These are phyloP conservation scores for Pinus taeda DNA, from an alignment of 75 land plant species.

Conservation along the genomic window DNA sequence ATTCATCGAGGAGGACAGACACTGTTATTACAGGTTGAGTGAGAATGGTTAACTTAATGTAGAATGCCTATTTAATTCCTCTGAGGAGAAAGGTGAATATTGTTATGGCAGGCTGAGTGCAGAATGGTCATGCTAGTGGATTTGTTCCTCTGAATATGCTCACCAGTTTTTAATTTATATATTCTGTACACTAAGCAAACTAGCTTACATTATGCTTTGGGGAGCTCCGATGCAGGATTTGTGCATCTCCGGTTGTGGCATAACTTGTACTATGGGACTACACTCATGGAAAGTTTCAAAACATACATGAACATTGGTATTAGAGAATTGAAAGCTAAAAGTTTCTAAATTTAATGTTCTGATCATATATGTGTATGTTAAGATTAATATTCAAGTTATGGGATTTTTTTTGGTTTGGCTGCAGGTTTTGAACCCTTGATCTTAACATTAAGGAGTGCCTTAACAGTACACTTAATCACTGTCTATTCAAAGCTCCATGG, in stretches of 20 bases:
- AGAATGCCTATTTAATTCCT: background rate
- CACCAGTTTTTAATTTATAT: background rate
- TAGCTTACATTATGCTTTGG: background rate
- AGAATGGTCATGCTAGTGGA: no score
- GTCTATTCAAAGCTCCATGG: no score
- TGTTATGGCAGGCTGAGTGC: no score
- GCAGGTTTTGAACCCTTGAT: no score
- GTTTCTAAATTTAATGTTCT: background rate
- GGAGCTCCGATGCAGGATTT: background rate
- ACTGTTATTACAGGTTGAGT: background rate
- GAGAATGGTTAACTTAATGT: no score
- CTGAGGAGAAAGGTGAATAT: background rate
- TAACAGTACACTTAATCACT: no score
- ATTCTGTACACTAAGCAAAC: background rate
- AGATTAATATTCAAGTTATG: background rate
- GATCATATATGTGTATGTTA: no score
- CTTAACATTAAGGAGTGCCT: no score
- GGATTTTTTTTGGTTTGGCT: no score
- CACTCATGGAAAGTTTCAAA: background rate
- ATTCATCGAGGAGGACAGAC: background rate
- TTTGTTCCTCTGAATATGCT: no score
- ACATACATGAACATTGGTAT: background rate
- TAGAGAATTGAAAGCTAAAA: background rate
- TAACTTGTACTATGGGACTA: background rate
- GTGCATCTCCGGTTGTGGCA: background rate